Conservation (phyloP, 345 rosid genomes). For the Populus ilicifolia region DNA sequence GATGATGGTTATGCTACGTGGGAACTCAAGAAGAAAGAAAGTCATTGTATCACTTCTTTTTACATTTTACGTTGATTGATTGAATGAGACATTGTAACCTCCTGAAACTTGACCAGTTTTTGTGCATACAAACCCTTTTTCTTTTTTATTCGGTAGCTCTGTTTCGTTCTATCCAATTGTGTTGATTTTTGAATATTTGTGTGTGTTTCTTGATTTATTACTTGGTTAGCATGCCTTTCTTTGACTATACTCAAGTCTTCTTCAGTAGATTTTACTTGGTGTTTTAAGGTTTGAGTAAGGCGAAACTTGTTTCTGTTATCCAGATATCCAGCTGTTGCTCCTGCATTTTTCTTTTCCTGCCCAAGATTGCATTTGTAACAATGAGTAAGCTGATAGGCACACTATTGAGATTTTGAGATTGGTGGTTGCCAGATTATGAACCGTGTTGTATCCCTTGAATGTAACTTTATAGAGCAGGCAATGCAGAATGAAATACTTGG, state of each 20-base stretch:
- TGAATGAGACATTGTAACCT: not conserved
- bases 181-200: not conserved
- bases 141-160: not conserved
- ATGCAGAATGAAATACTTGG: not conserved
- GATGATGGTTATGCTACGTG: not conserved
- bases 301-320: not conserved
- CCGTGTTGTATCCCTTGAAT: too few relatives aligned
- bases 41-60: slow-evolving; percentile 1
- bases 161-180: not conserved
- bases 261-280: too few relatives aligned
- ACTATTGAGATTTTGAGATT: too few relatives aligned
- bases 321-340: not conserved
- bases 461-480: not conserved
- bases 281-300: not conserved
- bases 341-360: not conserved
- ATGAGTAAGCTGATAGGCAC: not conserved
- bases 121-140: slow-evolving; percentile 3
- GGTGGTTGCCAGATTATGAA: too few relatives aligned
- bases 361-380: not conserved
- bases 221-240: not conserved
- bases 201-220: too few relatives aligned
- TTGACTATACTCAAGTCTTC: not conserved
- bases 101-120: not conserved
- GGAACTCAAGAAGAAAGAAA: not conserved
- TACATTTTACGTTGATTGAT: not conserved